phyloP scores from a whole-genome alignment of 257 asterid species.

The Linderniella brevidens region DNA sequence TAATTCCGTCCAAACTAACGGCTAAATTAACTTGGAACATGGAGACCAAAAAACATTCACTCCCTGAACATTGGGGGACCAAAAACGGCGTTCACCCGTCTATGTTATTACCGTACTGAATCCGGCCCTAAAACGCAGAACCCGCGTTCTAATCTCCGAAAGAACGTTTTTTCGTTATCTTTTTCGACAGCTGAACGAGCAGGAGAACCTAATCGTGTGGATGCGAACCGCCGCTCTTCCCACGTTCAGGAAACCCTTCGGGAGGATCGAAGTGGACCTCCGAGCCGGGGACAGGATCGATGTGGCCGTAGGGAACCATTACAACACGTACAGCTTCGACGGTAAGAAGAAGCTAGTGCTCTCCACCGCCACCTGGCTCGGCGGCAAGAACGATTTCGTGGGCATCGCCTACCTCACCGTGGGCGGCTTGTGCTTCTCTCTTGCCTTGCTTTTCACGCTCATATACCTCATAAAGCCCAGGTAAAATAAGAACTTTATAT shows the following conservation, averaged over 20 bases:
- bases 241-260: constrained; percentile 61
- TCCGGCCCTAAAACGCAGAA: too few species aligned
- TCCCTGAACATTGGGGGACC: too few species aligned
- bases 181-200: constrained; percentile 40
- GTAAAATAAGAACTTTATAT: too few species aligned
- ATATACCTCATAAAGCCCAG: constrained; percentile 33
- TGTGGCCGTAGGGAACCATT: constrained; percentile 34
- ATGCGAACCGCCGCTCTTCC: constrained; percentile 91
- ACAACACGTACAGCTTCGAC: constrained; percentile 67
- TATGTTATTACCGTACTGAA: too few species aligned
- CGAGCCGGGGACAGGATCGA: constrained; percentile 25
- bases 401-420: constrained; percentile 70
- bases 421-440: constrained; percentile 56
- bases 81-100: too few species aligned
- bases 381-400: constrained; percentile 68
- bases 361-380: constrained; percentile 80
- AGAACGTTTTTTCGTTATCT: too few species aligned
- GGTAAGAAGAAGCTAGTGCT: constrained; percentile 82
- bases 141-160: too few species aligned
- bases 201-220: constrained; percentile 79
- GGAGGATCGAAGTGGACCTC: constrained; percentile 60
- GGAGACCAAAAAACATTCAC: too few species aligned
- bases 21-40: too few species aligned
- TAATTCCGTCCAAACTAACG: too few species aligned
- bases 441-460: constrained; percentile 44